Conservation (phyloP, 345 rosid genomes). For the Eucalyptus tenuipes region DNA sequence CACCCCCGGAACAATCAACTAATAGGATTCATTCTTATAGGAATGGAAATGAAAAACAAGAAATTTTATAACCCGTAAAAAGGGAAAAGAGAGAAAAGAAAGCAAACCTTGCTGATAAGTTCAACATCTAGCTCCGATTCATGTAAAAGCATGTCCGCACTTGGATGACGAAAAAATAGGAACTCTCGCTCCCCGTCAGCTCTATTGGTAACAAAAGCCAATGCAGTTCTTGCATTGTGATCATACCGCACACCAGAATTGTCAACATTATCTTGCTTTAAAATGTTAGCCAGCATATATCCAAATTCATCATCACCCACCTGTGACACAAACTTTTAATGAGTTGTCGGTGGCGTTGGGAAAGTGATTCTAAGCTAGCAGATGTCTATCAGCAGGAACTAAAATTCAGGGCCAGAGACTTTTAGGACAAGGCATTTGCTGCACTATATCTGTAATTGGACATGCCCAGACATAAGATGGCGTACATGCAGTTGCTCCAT, state of each 20-base stretch:
- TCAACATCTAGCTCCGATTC: constrained; percentile 72
- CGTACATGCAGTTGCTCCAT: neutral
- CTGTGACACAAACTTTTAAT: constrained; percentile 1
- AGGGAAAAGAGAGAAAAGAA: neutral
- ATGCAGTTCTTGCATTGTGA: constrained; percentile 67
- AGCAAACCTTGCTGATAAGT: constrained; percentile 56
- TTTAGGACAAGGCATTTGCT: neutral
- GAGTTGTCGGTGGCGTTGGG: neutral
- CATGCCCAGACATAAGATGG: neutral
- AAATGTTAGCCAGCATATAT: constrained; percentile 70
- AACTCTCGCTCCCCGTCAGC: constrained; percentile 98
- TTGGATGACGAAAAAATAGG: constrained; percentile 91
- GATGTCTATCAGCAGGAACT: neutral
- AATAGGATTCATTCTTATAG: neutral
- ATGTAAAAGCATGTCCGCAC: constrained; percentile 94
- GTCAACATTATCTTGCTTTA: constrained; percentile 67
- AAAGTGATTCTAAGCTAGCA: neutral
- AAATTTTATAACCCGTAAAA: neutral
- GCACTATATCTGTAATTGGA: neutral
- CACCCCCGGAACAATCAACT: neutral
- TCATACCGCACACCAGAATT: constrained; percentile 81
- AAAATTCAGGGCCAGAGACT: neutral
- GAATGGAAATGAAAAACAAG: neutral
- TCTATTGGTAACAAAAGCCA: constrained; percentile 86
- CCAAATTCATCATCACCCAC: constrained; percentile 97